These are phyloP conservation scores for Fusarium solani-melongenae DNA, from an alignment of 2,329 filamentous ascomycete genomes.

Conservation along the genomic window DNA sequence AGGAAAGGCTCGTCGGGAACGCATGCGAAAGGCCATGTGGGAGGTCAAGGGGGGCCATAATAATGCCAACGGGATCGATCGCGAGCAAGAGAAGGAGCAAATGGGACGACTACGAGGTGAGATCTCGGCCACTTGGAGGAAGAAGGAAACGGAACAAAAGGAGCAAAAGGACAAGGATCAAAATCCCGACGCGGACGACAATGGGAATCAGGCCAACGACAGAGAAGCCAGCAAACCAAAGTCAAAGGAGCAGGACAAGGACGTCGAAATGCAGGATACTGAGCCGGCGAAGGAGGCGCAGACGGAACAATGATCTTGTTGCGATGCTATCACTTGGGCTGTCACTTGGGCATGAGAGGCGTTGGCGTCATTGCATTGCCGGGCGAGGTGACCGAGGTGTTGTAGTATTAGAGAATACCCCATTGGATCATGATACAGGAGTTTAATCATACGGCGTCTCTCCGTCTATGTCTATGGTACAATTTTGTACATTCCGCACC, in stretches of 20 bases:
- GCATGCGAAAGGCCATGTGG: conserved; percentile 66
- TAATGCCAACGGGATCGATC: conserved; percentile 45
- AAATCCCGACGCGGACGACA: conserved; percentile 54
- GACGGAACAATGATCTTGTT: conserved; percentile 26
- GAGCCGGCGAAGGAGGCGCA: conserved; percentile 26
- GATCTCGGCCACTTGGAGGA: conserved; percentile 50
- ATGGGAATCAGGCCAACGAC: conserved; percentile 56
- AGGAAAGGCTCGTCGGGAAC: conserved; percentile 65
- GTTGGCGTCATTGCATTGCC: conserved; percentile 40
- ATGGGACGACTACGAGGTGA: conserved; percentile 43
- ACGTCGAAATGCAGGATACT: conserved; percentile 49
- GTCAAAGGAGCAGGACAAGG: conserved; percentile 33
- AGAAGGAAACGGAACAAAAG: conserved; percentile 42
- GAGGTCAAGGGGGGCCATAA: conserved; percentile 57
- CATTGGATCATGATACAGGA: conserved; percentile 36
- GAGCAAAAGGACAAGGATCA: conserved; percentile 44
- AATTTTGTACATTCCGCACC: conserved; percentile 19
- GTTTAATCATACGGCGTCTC: conserved; percentile 28
- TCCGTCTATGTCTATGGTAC: conserved; percentile 33
- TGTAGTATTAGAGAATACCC: conserved; percentile 44
- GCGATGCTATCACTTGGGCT: conserved; percentile 21
- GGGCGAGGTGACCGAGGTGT: conserved; percentile 28
- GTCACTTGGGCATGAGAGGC: conserved; percentile 31
- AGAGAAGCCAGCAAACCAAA: conserved; percentile 11
- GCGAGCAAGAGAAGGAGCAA: conserved; percentile 40